Base-by-base conservation (phyloP, 1,139 yeast genomes). In the Suhomyces bokatorum region DNA sequence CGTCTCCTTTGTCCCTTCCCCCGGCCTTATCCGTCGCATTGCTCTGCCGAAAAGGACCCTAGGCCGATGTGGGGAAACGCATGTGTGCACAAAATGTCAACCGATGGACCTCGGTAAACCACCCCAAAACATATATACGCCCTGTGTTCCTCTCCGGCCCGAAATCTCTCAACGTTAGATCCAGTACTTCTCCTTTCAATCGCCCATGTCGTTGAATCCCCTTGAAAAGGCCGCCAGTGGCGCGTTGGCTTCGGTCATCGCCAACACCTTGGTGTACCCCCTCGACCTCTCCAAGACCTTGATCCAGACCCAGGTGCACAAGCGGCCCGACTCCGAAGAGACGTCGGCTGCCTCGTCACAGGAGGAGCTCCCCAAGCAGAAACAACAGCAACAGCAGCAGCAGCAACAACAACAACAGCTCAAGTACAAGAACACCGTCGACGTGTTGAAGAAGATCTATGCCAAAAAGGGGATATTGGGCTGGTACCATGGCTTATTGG, bases 141-240 rank as follows among this genome's bases (percentile, higher is more conserved):
- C 33, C 20, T 14, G 10, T n/a, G 12, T 20, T 22, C 22, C 36
- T 20, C 20, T 17, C 20, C 20, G 20, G 20, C 20, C 20, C 20
- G n/a, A 20, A 6, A 20, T 20, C 24, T 20, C 20, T 4, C 20
- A 17, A 17, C 20, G 24, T 6, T 20, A 6, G 24, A 20, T 6
- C 24, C 24, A 17, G 24, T 20, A 13, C 41, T 32, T 27, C 29
- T 26, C 31, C 40, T 9, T n/a, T n/a, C n/a, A n/a, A n/a, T n/a
- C n/a, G n/a, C n/a, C 34, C n/a, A 73, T 73, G 78, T 63, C 77
- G 10, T 75, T 74, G 51, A 53, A 81, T 5, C 81, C 83, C 24
- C 57, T 80, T 32, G 95, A 88, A 52, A 83, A 84, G 60, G 96
- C 96, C 0, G 77, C 87, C 15, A 84, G 89, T 40, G 96, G 96